A percentile compares a stretch with the other conserved stretches of the same genome.
Conservation (phyloP, 176 grass and related monocot species). For the Phragmites australis region DNA sequence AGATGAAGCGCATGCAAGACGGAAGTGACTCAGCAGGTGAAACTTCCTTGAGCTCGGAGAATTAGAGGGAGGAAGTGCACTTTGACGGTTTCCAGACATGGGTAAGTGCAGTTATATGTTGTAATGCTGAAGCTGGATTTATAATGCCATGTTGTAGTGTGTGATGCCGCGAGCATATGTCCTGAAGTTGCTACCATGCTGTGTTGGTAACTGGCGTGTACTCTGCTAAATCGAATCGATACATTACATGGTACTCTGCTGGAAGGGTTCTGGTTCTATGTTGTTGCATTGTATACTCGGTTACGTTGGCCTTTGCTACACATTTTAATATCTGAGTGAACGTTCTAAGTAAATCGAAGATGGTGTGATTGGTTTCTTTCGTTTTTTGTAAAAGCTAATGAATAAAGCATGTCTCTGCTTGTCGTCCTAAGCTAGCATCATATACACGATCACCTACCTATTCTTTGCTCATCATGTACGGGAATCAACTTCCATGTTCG, state of each 20-base stretch:
- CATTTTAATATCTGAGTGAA: not conserved
- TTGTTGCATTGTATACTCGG: not conserved
- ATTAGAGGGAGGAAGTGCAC: conserved; percentile 19
- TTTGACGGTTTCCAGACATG: not conserved
- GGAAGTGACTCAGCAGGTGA: conserved; percentile 39
- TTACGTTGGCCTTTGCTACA: not conserved
- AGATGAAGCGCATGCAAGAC: conserved; percentile 77
- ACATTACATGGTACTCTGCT: not conserved
- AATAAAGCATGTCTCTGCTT: too few relatives aligned
- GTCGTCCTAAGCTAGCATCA: too few relatives aligned
- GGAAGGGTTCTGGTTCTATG: not conserved
- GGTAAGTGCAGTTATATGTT: not conserved
- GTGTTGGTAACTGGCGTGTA: not conserved
- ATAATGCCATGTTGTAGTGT: too few relatives aligned
- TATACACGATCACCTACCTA: too few relatives aligned
- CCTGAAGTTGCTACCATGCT: not conserved
- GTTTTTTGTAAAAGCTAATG: too few relatives aligned
- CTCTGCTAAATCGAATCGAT: not conserved
- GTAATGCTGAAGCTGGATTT: not conserved
- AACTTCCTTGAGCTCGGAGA: conserved; percentile 52
- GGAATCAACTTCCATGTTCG: too few relatives aligned
- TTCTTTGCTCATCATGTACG: too few relatives aligned
- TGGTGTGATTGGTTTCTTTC: too few relatives aligned
- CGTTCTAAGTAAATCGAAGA: not conserved
- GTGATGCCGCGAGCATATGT: not conserved